phyloP scores from a whole-genome alignment of 106 monocot species.

The Dioscorea dumetorum region DNA sequence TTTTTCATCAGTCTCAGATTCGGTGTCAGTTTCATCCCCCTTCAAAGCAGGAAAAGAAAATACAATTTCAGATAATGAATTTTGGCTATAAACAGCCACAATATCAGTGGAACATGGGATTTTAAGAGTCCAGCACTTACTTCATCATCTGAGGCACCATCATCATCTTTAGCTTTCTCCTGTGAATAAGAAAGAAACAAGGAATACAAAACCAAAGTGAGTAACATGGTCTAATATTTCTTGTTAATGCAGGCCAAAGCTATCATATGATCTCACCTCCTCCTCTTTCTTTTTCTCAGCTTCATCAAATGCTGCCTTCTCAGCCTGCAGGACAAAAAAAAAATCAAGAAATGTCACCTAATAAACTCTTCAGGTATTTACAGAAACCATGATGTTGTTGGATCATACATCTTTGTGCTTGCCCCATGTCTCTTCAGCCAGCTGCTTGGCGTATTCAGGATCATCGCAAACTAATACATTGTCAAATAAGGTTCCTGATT shows the following conservation, averaged over 20 bases:
- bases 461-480: constrained; percentile 78
- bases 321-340: constrained; percentile 30
- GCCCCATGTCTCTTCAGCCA: constrained; percentile 75
- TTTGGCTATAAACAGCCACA: background rate
- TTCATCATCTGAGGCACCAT: constrained; percentile 11
- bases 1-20: constrained; percentile 14
- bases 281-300: constrained; percentile 9
- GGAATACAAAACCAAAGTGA: background rate
- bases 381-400: background rate
- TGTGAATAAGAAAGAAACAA: background rate
- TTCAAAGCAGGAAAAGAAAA: background rate
- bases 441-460: constrained; percentile 79
- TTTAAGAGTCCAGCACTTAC: constrained; percentile 2
- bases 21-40: constrained; percentile 12
- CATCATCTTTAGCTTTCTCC: constrained; percentile 17
- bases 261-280: background rate
- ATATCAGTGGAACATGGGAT: background rate
- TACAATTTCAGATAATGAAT: background rate
- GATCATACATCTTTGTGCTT: constrained; percentile 46
- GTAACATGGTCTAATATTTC: no score
- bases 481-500: constrained; percentile 64
- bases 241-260: background rate
- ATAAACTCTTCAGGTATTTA: no score
- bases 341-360: no score
- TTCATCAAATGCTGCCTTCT: constrained; percentile 11